Evolutionary conservation across 2,329 filamentous ascomycete genomes (phyloP).

Genomic region (Cladosporium sp.): DNA sequence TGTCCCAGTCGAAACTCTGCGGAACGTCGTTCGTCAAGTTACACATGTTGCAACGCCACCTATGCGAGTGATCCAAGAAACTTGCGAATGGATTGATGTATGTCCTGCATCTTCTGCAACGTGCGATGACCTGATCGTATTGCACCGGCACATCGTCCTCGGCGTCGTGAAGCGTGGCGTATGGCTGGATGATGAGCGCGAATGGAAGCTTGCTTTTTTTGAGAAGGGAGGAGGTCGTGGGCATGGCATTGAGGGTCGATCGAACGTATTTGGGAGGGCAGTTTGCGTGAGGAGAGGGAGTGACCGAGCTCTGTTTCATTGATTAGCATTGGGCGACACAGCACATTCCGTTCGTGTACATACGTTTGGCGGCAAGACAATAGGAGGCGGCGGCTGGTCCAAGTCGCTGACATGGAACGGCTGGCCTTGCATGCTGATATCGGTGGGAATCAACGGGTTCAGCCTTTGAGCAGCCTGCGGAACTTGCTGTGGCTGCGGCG

Average conservation of each 20-base stretch:
- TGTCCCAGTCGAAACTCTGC: slow-evolving; percentile 99
- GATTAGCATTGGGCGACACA: not conserved
- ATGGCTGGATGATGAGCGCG: slow-evolving; percentile 93
- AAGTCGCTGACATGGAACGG: slow-evolving; percentile 93
- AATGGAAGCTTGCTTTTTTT: slow-evolving; percentile 98
- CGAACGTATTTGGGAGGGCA: slow-evolving; percentile 91
- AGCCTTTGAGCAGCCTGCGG: slow-evolving; percentile 54
- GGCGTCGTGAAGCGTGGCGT: slow-evolving; percentile 84
- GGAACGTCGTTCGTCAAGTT: slow-evolving; percentile 98
- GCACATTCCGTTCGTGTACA: slow-evolving; percentile 39
- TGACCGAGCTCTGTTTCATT: slow-evolving; percentile 65
- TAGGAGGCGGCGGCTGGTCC: slow-evolving; percentile 84
- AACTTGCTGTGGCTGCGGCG: slow-evolving; percentile 32
- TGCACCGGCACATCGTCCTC: slow-evolving; percentile 90
- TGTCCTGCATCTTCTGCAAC: slow-evolving; percentile 90
- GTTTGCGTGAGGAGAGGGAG: slow-evolving; percentile 85
- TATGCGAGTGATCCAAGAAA: slow-evolving; percentile 93
- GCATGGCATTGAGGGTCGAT: slow-evolving; percentile 90
- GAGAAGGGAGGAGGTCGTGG: slow-evolving; percentile 84
- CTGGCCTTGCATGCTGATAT: slow-evolving; percentile 70
- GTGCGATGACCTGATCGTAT: slow-evolving; percentile 94
- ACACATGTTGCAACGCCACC: slow-evolving; percentile 99
- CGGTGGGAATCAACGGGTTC: slow-evolving; percentile 89
- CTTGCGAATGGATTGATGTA: slow-evolving; percentile 98
- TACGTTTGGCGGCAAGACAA: slow-evolving; percentile 87